Evolutionary conservation across 257 asterid genomes (phyloP).

Genomic region (Ajuga chamaepitys): DNA sequence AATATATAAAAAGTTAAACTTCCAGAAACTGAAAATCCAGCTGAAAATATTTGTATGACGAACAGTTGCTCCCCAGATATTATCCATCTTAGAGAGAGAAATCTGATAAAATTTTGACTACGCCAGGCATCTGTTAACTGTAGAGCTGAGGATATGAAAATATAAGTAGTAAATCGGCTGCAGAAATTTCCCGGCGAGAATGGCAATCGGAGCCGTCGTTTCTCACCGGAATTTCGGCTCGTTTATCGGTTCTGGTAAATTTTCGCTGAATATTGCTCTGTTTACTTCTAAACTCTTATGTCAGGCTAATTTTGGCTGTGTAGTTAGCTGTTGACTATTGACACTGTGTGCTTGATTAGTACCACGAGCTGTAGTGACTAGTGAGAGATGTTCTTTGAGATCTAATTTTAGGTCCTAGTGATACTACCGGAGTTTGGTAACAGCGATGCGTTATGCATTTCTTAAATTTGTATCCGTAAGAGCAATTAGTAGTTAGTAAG

Average conservation of each 20-base stretch:
- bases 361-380: neutral
- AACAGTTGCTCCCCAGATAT: slow-evolving; percentile 15
- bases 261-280: neutral
- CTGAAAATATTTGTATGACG: slow-evolving; percentile 15
- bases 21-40: slow-evolving; percentile 9
- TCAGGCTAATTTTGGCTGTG: neutral
- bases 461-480: neutral
- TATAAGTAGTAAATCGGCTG: neutral
- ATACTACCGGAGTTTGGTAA: neutral
- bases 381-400: neutral
- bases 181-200: slow-evolving; percentile 29
- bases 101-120: neutral
- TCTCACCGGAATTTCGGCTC: slow-evolving; percentile 69
- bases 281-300: neutral
- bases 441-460: neutral
- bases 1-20: neutral
- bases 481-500: neutral
- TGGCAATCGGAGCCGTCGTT: slow-evolving; percentile 77
- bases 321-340: slow-evolving; percentile 6
- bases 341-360: neutral
- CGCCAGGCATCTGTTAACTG: neutral
- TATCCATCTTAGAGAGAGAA: slow-evolving; percentile 19
- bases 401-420: neutral
- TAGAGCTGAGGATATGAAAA: slow-evolving; percentile 1
- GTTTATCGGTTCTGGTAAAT: slow-evolving; percentile 56